Evolutionary conservation across 192 early-diverging fungal species (phyloP).

Genomic region (Gamsiella multidivaricata): DNA sequence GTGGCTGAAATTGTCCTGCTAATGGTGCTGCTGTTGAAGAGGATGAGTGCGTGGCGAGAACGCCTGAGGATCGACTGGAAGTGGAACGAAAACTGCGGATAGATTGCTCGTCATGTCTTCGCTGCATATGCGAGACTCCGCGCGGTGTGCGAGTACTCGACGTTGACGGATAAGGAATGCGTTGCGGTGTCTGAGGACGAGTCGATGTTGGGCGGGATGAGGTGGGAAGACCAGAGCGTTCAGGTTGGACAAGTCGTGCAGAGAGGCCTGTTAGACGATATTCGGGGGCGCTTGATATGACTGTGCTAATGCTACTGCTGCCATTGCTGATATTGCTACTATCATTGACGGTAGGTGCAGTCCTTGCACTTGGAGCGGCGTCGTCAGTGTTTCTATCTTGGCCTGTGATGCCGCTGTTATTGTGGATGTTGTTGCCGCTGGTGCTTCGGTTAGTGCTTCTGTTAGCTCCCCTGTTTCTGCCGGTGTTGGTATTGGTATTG

Average conservation of each 20-base stretch:
- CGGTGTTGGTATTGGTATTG: constrained; percentile 6
- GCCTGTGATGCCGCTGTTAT: neutral
- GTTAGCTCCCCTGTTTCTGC: neutral
- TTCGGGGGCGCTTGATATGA: constrained; percentile 3
- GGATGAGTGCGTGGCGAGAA: constrained; percentile 10
- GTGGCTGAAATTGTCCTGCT: neutral
- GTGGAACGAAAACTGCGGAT: constrained; percentile 18
- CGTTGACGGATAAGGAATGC: neutral
- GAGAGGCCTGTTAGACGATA: neutral
- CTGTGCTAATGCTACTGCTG: no score
- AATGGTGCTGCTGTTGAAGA: constrained; percentile 8
- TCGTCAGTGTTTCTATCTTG: neutral
- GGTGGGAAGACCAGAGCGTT: neutral
- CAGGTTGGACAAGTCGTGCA: constrained; percentile 4
- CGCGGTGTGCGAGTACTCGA: constrained; percentile 14
- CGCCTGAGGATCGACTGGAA: constrained; percentile 25
- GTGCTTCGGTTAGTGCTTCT: neutral
- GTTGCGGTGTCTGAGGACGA: constrained; percentile 1
- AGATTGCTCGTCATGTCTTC: constrained; percentile 28
- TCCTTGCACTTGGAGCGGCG: no score
- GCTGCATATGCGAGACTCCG: constrained; percentile 18
- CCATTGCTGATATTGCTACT: neutral
- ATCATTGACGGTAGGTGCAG: no score
- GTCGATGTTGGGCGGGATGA: neutral
- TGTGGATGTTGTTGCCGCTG: neutral